A percentile compares a stretch with the other conserved stretches of the same genome.
Evolutionary conservation across 2,329 filamentous ascomycete species (phyloP).

Genomic region (Botrytis fragariae): DNA sequence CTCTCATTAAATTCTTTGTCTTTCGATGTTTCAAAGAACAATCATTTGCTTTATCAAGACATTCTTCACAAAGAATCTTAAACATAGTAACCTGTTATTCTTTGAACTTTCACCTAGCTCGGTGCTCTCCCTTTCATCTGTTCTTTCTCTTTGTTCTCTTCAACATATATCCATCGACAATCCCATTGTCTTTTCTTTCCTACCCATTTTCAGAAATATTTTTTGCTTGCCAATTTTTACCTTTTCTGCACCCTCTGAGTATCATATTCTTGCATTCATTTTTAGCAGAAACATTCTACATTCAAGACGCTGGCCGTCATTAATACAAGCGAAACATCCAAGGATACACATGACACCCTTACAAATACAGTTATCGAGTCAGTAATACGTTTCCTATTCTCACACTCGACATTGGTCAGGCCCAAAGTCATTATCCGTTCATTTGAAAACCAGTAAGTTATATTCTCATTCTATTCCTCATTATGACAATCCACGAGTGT

Average conservation of each 20-base stretch:
- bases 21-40: not conserved
- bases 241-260: not conserved
- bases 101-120: not conserved
- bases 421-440: not conserved
- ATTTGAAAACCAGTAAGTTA: slow-evolving; percentile 2
- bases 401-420: slow-evolving; percentile 8
- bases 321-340: not conserved
- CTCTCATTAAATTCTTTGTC: not conserved
- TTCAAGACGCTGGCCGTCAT: slow-evolving; percentile 14
- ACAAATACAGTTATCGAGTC: not conserved
- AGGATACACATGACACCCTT: not conserved
- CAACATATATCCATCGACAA: slow-evolving; percentile 15
- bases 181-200: not conserved
- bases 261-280: not conserved
- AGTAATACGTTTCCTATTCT: not conserved
- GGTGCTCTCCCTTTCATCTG: not conserved
- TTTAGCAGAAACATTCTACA: not conserved
- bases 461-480: not conserved
- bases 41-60: not conserved
- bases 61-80: not conserved
- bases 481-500: slow-evolving; percentile 14
- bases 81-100: not conserved
- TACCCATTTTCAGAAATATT: not conserved
- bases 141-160: not conserved
- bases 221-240: not conserved